Conservation (phyloP, 352 stramenopile species). For the Globisporangium yorkense region DNA sequence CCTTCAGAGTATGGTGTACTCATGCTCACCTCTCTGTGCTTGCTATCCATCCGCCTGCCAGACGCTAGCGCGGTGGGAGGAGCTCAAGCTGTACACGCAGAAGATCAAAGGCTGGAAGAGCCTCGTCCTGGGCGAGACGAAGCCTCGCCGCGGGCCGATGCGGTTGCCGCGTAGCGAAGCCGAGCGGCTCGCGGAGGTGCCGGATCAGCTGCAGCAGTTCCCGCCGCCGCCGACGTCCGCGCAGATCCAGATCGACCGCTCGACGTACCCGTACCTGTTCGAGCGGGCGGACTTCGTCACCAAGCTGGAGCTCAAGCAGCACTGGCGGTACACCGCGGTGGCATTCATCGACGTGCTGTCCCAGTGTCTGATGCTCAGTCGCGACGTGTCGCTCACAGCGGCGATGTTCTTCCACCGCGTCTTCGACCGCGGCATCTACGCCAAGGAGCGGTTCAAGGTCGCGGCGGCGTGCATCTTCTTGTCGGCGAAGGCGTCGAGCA, state of each 20-base stretch:
- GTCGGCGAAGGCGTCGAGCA: constrained; percentile 74
- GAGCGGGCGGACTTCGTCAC: constrained; percentile 53
- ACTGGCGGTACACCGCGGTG: constrained; percentile 76
- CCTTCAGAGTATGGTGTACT: too few species aligned
- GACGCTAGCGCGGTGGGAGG: constrained; percentile 80
- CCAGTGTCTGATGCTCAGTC: constrained; percentile 56
- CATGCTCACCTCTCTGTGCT: neutral
- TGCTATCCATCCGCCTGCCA: constrained; percentile 7
- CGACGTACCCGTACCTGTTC: constrained; percentile 71
- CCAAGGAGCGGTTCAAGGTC: constrained; percentile 74
- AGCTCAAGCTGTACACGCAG: constrained; percentile 66
- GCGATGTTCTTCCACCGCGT: constrained; percentile 78
- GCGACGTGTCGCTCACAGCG: constrained; percentile 66
- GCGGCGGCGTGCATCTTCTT: constrained; percentile 79
- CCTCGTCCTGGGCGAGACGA: constrained; percentile 60
- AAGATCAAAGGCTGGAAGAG: constrained; percentile 82
- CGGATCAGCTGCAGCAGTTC: constrained; percentile 74
- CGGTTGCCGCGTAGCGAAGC: constrained; percentile 53
- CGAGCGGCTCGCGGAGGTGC: constrained; percentile 56
- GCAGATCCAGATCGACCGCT: constrained; percentile 60
- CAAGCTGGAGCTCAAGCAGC: constrained; percentile 65
- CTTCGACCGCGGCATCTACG: constrained; percentile 79
- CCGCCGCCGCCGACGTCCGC: constrained; percentile 38
- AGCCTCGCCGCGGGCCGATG: constrained; percentile 45
- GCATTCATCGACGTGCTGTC: constrained; percentile 79